phyloP scores from a whole-genome alignment of 1,139 yeast species.

The Yamadazyma epiphylla region DNA sequence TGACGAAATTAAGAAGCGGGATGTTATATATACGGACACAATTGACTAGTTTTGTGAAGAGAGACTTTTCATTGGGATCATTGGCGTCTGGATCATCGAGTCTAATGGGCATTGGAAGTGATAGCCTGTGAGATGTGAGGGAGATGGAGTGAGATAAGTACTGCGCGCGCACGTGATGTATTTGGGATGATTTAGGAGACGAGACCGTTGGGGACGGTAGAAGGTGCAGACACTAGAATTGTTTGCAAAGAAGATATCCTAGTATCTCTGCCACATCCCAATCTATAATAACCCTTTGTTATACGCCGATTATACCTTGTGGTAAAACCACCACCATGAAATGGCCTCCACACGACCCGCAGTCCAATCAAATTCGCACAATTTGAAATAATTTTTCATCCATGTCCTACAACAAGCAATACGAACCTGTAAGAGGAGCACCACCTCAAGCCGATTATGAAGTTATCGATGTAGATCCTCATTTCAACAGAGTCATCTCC shows the following conservation, averaged over 20 bases:
- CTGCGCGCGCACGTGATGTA: too few species aligned
- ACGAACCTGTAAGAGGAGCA: constrained; percentile 43
- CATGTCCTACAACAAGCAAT: constrained; percentile 41
- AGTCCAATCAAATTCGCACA: constrained; percentile 30
- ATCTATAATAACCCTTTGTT: too few species aligned
- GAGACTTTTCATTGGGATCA: constrained; percentile 4
- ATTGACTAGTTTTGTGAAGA: constrained; percentile 27
- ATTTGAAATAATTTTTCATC: too few species aligned
- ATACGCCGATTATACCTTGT: too few species aligned
- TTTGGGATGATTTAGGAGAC: too few species aligned
- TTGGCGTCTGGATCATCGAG: background rate
- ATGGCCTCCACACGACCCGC: constrained; percentile 2
- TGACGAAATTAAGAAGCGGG: constrained; percentile 53
- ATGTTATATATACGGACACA: constrained; percentile 34
- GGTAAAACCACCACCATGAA: background rate
- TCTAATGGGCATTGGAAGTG: background rate
- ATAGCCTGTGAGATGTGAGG: constrained; percentile 2
- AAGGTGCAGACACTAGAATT: too few species aligned
- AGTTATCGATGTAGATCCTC: constrained; percentile 77
- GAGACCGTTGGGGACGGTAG: too few species aligned
- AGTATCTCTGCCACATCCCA: too few species aligned
- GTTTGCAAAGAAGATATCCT: too few species aligned
- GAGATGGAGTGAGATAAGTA: background rate
- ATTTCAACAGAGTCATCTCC: constrained; percentile 65
- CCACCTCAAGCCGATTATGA: constrained; percentile 45